phyloP scores from a whole-genome alignment of 2,329 filamentous ascomycete genomes.

The Reticulascus tulasneorum region DNA sequence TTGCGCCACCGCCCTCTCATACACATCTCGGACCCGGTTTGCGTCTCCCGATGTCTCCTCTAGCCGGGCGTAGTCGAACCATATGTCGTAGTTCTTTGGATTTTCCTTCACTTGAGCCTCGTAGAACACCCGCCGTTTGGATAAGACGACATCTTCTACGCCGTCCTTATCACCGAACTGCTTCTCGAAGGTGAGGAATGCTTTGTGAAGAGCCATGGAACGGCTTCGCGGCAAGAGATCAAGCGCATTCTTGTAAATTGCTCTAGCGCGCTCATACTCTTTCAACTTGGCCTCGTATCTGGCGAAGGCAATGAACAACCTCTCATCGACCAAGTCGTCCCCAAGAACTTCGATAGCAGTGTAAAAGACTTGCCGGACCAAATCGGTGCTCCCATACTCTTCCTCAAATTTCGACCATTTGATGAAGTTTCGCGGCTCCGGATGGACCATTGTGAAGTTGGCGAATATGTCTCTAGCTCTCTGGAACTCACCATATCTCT shows the following conservation, averaged over 20 bases:
- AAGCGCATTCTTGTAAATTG: slow-evolving; percentile 95
- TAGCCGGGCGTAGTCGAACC: slow-evolving; percentile 91
- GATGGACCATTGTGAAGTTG: slow-evolving; percentile 86
- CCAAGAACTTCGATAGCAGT: slow-evolving; percentile 83
- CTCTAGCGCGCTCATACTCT: slow-evolving; percentile 87
- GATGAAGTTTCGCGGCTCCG: slow-evolving; percentile 95
- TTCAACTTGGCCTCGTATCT: slow-evolving; percentile 91
- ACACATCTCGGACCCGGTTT: slow-evolving; percentile 84
- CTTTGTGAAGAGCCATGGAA: slow-evolving; percentile 80
- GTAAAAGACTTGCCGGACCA: slow-evolving; percentile 89
- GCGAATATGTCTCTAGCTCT: slow-evolving; percentile 86
- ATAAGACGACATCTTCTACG: slow-evolving; percentile 92
- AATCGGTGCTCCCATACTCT: slow-evolving; percentile 85
- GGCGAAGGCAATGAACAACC: slow-evolving; percentile 92
- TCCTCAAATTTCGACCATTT: slow-evolving; percentile 98
- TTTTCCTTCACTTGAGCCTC: slow-evolving; percentile 94
- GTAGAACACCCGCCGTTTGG: slow-evolving; percentile 88
- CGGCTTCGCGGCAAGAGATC: slow-evolving; percentile 87
- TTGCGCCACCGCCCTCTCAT: slow-evolving; percentile 93
- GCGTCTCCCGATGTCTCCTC: slow-evolving; percentile 82
- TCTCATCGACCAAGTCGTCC: slow-evolving; percentile 94
- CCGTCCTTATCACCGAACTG: slow-evolving; percentile 92
- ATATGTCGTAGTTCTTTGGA: slow-evolving; percentile 92
- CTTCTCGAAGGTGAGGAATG: slow-evolving; percentile 97
- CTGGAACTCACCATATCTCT: slow-evolving; percentile 88